Evolutionary conservation across 257 asterid species (phyloP).

Genomic region (Lithospermum erythrorhizon): DNA sequence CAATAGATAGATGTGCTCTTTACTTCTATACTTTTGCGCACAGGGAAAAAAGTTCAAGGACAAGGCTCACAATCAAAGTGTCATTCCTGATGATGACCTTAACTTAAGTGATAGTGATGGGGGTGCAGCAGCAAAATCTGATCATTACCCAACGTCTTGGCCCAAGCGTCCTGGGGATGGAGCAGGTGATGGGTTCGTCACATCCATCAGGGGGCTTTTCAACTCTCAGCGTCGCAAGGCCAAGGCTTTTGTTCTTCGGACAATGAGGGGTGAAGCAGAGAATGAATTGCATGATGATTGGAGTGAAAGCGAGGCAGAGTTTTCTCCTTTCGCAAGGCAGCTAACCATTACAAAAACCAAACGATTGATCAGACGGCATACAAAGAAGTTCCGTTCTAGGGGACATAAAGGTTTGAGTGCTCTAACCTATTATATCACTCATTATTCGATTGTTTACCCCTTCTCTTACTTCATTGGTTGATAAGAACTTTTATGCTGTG

Average conservation of each 20-base stretch:
- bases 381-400: conserved; percentile 83
- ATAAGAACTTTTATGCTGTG: background rate
- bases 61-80: conserved; percentile 45
- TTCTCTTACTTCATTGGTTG: background rate
- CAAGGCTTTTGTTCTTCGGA: conserved; percentile 84
- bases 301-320: conserved; percentile 97
- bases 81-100: conserved; percentile 55
- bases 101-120: conserved; percentile 88
- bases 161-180: conserved; percentile 83
- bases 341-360: conserved; percentile 87
- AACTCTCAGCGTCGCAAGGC: conserved; percentile 90
- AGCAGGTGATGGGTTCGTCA: conserved; percentile 97
- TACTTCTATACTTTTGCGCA: conserved; percentile 4
- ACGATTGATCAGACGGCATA: conserved; percentile 73
- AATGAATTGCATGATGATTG: conserved; percentile 75
- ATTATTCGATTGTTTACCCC: background rate
- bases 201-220: conserved; percentile 88
- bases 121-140: too few species aligned
- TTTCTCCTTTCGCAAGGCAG: conserved; percentile 92
- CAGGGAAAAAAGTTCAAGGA: conserved; percentile 97
- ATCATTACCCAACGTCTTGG: conserved; percentile 56
- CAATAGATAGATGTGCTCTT: background rate
- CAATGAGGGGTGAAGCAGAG: conserved; percentile 96
- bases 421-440: too few species aligned
- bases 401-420: conserved; percentile 93